Base-by-base conservation (phyloP, 2,329 filamentous ascomycete species). In the Aspergillus vadensis region DNA sequence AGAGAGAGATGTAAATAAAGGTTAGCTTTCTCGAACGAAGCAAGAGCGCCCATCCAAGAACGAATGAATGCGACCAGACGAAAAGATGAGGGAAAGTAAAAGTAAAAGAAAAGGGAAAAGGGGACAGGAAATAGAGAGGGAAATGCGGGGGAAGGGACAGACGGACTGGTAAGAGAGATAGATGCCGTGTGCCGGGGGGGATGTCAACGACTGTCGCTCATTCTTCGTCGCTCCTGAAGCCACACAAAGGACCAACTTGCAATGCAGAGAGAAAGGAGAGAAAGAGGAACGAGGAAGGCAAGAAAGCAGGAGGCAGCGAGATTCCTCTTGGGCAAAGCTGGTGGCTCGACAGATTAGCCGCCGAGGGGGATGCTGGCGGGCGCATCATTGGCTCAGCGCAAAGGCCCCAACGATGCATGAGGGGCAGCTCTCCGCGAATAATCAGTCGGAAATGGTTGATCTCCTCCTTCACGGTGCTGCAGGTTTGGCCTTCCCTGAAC, bases 361-460 rank as follows among this genome's bases (percentile, higher is more conserved):
- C 65, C 63, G 65, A 57, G 56, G 53, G 51, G 41, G 54, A 54
- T 55, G 54, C 54, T 53, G 27, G 55, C 52, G 41, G 50, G 62
- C 55, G 60, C 50, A 58, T 60, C 57, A 67, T 67, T 67, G 65
- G 65, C 55, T 51, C 52, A 50, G 27, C 41, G 36, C 39, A 17
- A 41, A 61, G 39, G 23, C 43, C 59, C 55, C 56, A 44, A 49
- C 53, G 51, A 38, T 21, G 14, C 32, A 21, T 23, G 58, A 61
- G 62, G 62, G 55, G 63, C 48, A 44, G 44, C 53, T 57, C 43
- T 38, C 53, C 48, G 58, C 59, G 47, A 63, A 63, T 55, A 17
- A 17, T 17, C 47, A n/a, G 27, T 30, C 47, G 14, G 17, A n/a
- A 14, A 10, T 23, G 41, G 19, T 9, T 14, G 41, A 9, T 23